Base-by-base conservation (phyloP, 2,329 filamentous ascomycete genomes). In the Fusarium mundagurra region DNA sequence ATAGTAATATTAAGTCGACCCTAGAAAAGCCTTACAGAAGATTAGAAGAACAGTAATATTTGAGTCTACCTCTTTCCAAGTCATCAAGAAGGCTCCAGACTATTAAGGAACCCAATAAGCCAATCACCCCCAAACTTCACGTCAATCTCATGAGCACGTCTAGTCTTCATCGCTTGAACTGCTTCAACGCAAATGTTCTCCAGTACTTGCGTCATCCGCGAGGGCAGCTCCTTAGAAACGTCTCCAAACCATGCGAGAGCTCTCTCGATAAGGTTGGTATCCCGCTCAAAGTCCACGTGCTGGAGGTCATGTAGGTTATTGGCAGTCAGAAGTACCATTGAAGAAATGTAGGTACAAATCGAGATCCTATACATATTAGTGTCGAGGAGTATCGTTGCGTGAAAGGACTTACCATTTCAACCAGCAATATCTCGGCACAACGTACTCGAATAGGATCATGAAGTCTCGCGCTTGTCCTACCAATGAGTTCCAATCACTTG, bases 391-490 rank as follows among this genome's bases (percentile, higher is more conserved):
- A n/a, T 10, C 5, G 7, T 6, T 6, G 8, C 0, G 13, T n/a
- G 5, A 4, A 2, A 11, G 10, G 8, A 13, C 53, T 53, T 13
- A 38, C 65, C 63, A 67, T 27, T 39, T 51, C 1, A 68, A 2
- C 65, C 65, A 68, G 8, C 10, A 51, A 29, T 61, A 31, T 53
- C 22, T 67, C 3, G 31, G 38, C 13, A 7, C 50, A 5, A 38
- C 16, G 2, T 67, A 31, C 34, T 67, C 53, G 18, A 50, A 68
- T 3, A 68, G 8, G 11, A 36, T 41, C 63, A 67, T 68, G 22
- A 50, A 61, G 13, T 67, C 58, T 41, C 65, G 27, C 0, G 63
- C 63, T 14, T 68, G 45, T 22, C 14, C 53, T 10, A 67, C 13
- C 24, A 68, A 36, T 10, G 14, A 22, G 2, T 6, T 17, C 65